Evolutionary conservation across 805 yeast genomes (phyloP), one percentile per base, ranked within the genome.

Genomic region (Ogataea pilisensis): DNA sequence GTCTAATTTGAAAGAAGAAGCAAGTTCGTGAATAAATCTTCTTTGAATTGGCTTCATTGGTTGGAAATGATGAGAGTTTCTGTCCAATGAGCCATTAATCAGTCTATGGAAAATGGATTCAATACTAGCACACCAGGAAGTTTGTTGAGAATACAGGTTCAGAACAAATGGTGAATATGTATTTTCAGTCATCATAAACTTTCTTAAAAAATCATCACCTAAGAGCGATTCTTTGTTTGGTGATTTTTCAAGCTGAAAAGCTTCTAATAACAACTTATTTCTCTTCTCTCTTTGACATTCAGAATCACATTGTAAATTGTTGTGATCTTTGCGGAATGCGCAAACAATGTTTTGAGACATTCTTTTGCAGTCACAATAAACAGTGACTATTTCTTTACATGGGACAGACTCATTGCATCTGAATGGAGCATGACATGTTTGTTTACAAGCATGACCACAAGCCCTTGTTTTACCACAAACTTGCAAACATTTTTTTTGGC

Each of bases 31-130:
- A 20, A 89, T 63, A 54, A 88, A 87, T 45, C 68, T 67, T 35
- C 96, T 68, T 58, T 85, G 91, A 5, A 78, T 73, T 12, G 69
- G 58, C 37, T 66, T 71, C 95, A 89, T 86, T 14, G 91, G 82
- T 14, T 80, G 80, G 62, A 90, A 86, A 55, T 79, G 80, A 49
- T 75, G 61, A 1, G 74, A 61, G 29, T 70, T 67, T 19, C 60
- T 54, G 18, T 55, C 49, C 4, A 54, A 43, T 29, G 68, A 62
- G 18, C 68, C 63, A 16, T 60, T 58, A 34, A 80, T 69, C 44
- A 87, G 75, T 11, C 67, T 61, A 18, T 69, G 60, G 25, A 87
- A 62, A 19, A 69, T 63, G 1, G 51, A 51, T 60, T 85, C 95
- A 34, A 85, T 75, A 46, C 73, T 70, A 12, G 64, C 57, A 60